Conservation (phyloP, 208 protist genomes). For the Trypanosoma platydactyli region DNA sequence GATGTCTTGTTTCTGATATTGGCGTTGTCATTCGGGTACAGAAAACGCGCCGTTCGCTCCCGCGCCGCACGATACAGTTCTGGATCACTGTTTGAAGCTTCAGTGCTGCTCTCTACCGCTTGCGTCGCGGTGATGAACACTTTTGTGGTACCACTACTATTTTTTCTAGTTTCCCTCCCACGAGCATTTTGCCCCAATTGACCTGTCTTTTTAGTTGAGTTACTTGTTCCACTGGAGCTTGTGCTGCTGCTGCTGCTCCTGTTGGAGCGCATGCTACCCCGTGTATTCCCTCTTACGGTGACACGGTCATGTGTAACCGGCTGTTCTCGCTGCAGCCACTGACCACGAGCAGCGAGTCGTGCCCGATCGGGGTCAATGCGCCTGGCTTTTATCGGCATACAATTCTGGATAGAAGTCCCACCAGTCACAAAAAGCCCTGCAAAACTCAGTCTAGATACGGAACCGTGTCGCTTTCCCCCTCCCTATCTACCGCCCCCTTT, state of each 20-base stretch:
- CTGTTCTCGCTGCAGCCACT: slow-evolving; percentile 14
- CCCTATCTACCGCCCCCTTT: slow-evolving; percentile 2
- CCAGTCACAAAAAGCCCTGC: neutral
- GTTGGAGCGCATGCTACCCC: slow-evolving; percentile 16
- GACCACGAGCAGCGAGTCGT: slow-evolving; percentile 53
- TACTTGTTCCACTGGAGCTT: slow-evolving; percentile 15
- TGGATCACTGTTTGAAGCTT: slow-evolving; percentile 39
- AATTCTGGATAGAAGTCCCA: too few relatives aligned
- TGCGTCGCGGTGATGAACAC: slow-evolving; percentile 7
- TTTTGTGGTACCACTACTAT: neutral
- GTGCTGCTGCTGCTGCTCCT: slow-evolving; percentile 38
- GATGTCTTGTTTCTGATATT: too few relatives aligned
- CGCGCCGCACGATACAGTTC: slow-evolving; percentile 43
- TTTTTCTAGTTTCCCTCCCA: neutral
- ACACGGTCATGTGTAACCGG: neutral
- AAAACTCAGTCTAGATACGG: neutral
- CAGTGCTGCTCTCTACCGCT: slow-evolving; percentile 3
- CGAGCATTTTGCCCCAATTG: neutral
- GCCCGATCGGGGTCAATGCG: slow-evolving; percentile 56
- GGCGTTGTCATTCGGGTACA: slow-evolving; percentile 29
- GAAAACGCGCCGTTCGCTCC: slow-evolving; percentile 41
- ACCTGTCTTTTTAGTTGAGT: neutral
- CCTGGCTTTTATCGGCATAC: slow-evolving; percentile 84
- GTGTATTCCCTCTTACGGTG: slow-evolving; percentile 7
- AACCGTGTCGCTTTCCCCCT: neutral